Conservation (phyloP, 495 filamentous ascomycete genomes). For the Annulohypoxylon stygium region DNA sequence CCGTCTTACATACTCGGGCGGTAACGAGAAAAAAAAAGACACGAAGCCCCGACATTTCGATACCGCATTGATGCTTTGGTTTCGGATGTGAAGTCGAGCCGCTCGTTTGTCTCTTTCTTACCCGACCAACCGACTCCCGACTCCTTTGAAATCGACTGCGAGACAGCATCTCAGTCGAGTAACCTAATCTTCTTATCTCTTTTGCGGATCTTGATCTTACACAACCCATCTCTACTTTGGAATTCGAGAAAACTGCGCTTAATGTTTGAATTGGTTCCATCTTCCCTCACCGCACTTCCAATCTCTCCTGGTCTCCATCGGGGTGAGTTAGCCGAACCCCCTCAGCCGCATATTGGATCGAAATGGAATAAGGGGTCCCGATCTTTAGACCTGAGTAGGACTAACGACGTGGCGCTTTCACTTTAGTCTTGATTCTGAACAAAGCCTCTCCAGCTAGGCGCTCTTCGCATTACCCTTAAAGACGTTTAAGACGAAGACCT, state of each 20-base stretch:
- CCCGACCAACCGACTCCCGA: slow-evolving; percentile 8
- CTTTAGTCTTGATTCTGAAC: slow-evolving; percentile 23
- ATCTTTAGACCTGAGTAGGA: slow-evolving; percentile 30
- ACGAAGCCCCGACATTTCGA: slow-evolving; percentile 21
- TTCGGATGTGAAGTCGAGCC: slow-evolving; percentile 45
- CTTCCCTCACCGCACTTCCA: slow-evolving; percentile 7
- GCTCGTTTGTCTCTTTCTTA: slow-evolving; percentile 38
- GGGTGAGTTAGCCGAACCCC: slow-evolving; percentile 30
- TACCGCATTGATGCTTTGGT: slow-evolving; percentile 45
- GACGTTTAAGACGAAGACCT: slow-evolving; percentile 14
- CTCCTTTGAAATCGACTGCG: slow-evolving; percentile 28
- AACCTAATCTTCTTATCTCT: neutral
- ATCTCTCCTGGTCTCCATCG: slow-evolving; percentile 20
- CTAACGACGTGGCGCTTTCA: slow-evolving; percentile 42
- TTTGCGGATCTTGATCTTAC: slow-evolving; percentile 1
- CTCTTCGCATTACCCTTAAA: slow-evolving; percentile 25
- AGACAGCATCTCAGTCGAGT: slow-evolving; percentile 14
- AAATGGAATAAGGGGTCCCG: slow-evolving; percentile 9
- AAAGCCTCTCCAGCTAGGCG: slow-evolving; percentile 30
- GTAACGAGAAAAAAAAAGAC: neutral
- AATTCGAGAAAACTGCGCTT: slow-evolving; percentile 4
- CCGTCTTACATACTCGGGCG: slow-evolving; percentile 2
- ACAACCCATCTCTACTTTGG: neutral
- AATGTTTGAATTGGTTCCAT: slow-evolving; percentile 27
- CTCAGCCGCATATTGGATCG: slow-evolving; percentile 12